These are phyloP conservation scores for Phaeosphaeriaceae sp. DNA, from an alignment of 2,329 filamentous ascomycete genomes.

Conservation along the genomic window DNA sequence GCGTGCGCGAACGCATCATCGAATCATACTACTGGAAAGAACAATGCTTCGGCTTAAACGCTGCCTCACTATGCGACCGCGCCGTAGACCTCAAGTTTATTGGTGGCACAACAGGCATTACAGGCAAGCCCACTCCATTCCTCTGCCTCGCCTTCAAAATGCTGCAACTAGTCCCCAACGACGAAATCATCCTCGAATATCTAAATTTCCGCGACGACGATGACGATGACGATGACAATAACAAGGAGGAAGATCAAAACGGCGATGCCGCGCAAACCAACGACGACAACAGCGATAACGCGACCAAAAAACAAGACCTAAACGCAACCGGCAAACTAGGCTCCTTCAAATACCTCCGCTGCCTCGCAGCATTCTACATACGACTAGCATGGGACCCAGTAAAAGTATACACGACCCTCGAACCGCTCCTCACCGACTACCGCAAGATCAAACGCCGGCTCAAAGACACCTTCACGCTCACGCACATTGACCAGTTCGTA, in stretches of 20 bases:
- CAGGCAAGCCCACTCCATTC: conserved; percentile 89
- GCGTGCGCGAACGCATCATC: conserved; percentile 92
- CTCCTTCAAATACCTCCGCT: conserved; percentile 79
- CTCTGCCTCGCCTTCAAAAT: conserved; percentile 95
- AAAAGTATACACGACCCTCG: conserved; percentile 79
- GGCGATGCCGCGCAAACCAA: conserved; percentile 46
- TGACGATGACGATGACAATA: conserved; percentile 22
- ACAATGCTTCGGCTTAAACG: conserved; percentile 95
- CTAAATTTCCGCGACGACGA: conserved; percentile 61
- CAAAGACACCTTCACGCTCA: conserved; percentile 75
- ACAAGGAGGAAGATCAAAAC: conserved; percentile 15
- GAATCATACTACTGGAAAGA: conserved; percentile 99
- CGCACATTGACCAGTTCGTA: conserved; percentile 88
- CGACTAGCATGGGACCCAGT: conserved; percentile 82
- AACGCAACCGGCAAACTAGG: conserved; percentile 39
- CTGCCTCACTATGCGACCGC: conserved; percentile 80
- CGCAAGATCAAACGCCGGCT: conserved; percentile 82
- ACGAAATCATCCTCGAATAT: conserved; percentile 81
- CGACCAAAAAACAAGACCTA: conserved; percentile 28
- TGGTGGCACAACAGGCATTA: conserved; percentile 83
- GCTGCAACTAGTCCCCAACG: conserved; percentile 81
- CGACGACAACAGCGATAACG: conserved; percentile 14
- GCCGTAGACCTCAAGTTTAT: conserved; percentile 84
- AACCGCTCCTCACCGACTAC: conserved; percentile 81
- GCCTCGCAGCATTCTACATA: conserved; percentile 91